Conservation (phyloP, 345 rosid genomes). For the Brassica cretica region DNA sequence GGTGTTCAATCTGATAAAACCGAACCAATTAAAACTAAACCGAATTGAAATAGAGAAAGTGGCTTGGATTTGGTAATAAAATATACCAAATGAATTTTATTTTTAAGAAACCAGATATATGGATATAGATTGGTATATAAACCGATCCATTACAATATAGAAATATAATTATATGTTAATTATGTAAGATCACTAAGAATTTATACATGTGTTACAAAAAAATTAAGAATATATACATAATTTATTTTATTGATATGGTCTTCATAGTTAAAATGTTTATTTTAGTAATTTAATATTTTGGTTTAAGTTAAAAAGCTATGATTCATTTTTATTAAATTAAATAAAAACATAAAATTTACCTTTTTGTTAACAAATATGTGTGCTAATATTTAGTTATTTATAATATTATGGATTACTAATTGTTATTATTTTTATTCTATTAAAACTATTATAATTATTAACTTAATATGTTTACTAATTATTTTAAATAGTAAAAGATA, state of each 20-base stretch:
- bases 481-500: background rate
- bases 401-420: background rate
- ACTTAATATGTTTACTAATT: background rate
- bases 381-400: background rate
- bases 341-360: too few relatives aligned
- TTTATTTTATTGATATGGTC: background rate
- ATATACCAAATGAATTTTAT: too few relatives aligned
- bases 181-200: background rate
- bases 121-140: background rate
- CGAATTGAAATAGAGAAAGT: background rate
- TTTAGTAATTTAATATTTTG: background rate
- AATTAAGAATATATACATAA: too few relatives aligned
- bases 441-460: background rate
- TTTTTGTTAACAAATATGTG: background rate
- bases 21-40: background rate
- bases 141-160: background rate
- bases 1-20: background rate
- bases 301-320: background rate
- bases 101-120: background rate
- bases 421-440: background rate
- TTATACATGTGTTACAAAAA: background rate
- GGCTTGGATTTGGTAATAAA: background rate
- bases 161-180: too few relatives aligned
- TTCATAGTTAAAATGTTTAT: background rate
- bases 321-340: too few relatives aligned